Conservation (phyloP, 257 asterid genomes). For the Ilex aquifolium region DNA sequence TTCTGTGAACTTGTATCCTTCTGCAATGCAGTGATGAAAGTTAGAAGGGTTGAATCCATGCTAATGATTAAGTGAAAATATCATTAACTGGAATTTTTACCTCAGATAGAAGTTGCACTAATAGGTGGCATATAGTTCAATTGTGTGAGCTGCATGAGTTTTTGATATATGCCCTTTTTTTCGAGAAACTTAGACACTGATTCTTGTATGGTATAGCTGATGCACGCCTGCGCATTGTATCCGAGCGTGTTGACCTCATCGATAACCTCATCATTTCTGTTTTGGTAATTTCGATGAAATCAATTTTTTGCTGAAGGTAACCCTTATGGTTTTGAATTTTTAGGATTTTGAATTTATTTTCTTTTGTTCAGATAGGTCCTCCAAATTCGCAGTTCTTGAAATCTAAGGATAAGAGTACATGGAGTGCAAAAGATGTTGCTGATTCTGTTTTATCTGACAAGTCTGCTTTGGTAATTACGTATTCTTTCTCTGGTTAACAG, state of each 20-base stretch:
- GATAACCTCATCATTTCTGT: conserved; percentile 87
- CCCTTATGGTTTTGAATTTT: not conserved
- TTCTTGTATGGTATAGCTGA: conserved; percentile 60
- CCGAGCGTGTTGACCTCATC: conserved; percentile 91
- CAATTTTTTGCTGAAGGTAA: not conserved
- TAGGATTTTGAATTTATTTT: conserved; percentile 18
- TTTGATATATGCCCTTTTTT: conserved; percentile 4
- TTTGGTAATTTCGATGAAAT: conserved; percentile 51
- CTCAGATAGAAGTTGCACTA: too few species aligned
- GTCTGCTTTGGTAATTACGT: conserved; percentile 73
- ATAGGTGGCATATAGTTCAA: conserved; percentile 4
- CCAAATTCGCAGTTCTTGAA: conserved; percentile 73
- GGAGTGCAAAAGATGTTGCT: conserved; percentile 90
- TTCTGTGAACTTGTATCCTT: conserved; percentile 9
- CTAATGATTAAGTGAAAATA: not conserved
- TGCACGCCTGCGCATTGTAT: conserved; percentile 98
- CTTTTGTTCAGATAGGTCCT: conserved; percentile 79
- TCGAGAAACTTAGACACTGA: conserved; percentile 14
- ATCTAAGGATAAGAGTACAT: conserved; percentile 68
- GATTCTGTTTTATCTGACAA: conserved; percentile 89
- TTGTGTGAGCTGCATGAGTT: conserved; percentile 1
- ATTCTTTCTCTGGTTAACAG: not conserved
- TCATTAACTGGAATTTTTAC: not conserved
- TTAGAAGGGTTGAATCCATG: conserved; percentile 8
- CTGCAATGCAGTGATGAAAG: conserved; percentile 2